Evolutionary conservation across 352 stramenopile species (phyloP).

Genomic region (Phytophthora colocasiae): DNA sequence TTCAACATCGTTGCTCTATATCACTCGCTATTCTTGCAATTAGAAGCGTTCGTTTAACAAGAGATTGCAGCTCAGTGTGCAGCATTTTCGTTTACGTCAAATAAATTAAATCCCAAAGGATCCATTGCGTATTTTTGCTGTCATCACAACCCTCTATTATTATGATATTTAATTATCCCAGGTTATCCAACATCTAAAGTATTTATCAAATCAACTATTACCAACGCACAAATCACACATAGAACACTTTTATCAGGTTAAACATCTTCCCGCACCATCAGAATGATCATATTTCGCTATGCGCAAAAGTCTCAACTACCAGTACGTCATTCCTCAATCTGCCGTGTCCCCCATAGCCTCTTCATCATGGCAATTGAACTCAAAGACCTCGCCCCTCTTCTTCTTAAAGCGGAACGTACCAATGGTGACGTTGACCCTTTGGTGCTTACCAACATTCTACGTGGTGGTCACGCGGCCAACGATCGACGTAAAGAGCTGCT

Average conservation of each 20-base stretch:
- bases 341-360: neutral
- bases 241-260: neutral
- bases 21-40: neutral
- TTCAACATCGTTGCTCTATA: neutral
- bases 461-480: slow-evolving; percentile 39
- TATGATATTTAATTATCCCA: neutral
- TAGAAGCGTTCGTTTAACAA: neutral
- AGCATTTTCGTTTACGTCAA: slow-evolving; percentile 14
- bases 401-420: slow-evolving; percentile 66
- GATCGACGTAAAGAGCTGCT: slow-evolving; percentile 51
- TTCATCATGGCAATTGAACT: slow-evolving; percentile 44
- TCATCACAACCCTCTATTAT: neutral
- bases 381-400: slow-evolving; percentile 63
- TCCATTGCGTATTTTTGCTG: slow-evolving; percentile 2
- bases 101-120: slow-evolving; percentile 2
- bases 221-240: neutral
- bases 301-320: neutral
- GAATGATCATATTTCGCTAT: slow-evolving; percentile 17
- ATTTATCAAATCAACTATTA: neutral
- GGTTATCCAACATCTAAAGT: too few species aligned
- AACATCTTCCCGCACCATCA: neutral
- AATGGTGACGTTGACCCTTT: slow-evolving; percentile 51
- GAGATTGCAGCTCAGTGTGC: neutral
- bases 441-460: slow-evolving; percentile 47
- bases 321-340: slow-evolving; percentile 25